A percentile compares a stretch with the other conserved stretches of the same genome.
Evolutionary conservation across 208 protist genomes (phyloP).

Genomic region (Acanthamoeba castellanii): DNA sequence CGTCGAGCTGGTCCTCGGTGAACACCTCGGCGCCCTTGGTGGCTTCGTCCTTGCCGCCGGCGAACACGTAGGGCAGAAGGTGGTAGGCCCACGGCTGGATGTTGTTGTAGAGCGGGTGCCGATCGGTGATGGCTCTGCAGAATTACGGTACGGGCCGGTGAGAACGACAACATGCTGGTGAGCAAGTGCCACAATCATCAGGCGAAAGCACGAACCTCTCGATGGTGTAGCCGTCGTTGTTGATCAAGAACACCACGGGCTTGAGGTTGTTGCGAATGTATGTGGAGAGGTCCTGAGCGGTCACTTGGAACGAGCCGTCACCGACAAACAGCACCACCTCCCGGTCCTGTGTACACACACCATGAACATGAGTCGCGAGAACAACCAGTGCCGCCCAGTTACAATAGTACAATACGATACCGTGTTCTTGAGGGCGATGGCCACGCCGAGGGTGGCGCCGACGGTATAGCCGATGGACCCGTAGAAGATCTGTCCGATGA

Average conservation of each 20-base stretch:
- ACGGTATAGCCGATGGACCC: constrained; percentile 76
- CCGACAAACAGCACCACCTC: constrained; percentile 64
- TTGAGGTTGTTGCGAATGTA: constrained; percentile 74
- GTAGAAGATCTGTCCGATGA: constrained; percentile 71
- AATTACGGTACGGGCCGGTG: neutral
- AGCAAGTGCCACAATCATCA: too few relatives aligned
- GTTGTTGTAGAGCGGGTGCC: constrained; percentile 60
- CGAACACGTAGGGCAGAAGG: constrained; percentile 66
- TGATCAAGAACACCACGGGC: constrained; percentile 65
- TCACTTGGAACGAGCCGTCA: constrained; percentile 70
- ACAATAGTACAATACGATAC: neutral
- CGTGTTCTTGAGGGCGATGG: constrained; percentile 44
- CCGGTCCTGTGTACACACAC: neutral
- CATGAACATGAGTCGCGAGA: too few relatives aligned
- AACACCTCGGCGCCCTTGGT: neutral
- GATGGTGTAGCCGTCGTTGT: constrained; percentile 78
- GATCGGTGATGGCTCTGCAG: constrained; percentile 9
- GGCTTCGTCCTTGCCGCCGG: constrained; percentile 31
- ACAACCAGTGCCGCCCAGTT: too few relatives aligned
- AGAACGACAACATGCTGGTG: neutral
- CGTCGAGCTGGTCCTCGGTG: constrained; percentile 39
- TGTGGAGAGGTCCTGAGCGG: constrained; percentile 66
- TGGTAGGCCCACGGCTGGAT: constrained; percentile 71
- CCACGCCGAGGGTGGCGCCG: constrained; percentile 67
- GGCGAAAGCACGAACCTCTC: constrained; percentile 13